phyloP scores from a whole-genome alignment of 176 grass and related monocot genomes.

The Dactylis glomerata region DNA sequence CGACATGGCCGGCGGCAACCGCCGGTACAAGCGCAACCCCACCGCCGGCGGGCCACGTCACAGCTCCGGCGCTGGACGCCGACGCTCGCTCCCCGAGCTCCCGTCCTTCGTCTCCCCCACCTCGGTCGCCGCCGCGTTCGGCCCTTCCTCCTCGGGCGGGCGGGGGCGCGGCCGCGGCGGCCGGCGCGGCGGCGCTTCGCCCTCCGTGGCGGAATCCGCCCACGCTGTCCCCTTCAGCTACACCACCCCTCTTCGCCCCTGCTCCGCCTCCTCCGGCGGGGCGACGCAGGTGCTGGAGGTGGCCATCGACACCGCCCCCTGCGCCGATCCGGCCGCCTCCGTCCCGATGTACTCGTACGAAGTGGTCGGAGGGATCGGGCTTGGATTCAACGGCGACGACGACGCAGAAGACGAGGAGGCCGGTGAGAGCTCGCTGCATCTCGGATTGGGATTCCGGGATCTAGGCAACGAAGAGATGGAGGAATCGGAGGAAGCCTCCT shows the following conservation, averaged over 20 bases:
- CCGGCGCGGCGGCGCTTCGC: not conserved
- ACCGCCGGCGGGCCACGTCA: conserved; percentile 51
- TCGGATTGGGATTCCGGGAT: conserved; percentile 58
- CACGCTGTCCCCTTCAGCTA: conserved; percentile 46
- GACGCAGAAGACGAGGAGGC: conserved; percentile 34
- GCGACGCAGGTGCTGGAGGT: conserved; percentile 12
- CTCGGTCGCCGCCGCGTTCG: conserved; percentile 44
- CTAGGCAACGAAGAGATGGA: conserved; percentile 20
- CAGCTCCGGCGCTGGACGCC: conserved; percentile 36
- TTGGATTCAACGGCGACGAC: conserved; percentile 38
- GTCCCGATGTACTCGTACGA: conserved; percentile 45
- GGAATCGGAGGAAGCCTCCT: conserved; percentile 22
- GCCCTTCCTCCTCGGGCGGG: conserved; percentile 10
- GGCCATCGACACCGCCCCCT: conserved; percentile 36
- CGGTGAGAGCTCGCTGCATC: conserved; percentile 15
- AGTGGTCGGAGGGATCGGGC: conserved; percentile 26
- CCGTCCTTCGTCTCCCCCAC: conserved; percentile 41
- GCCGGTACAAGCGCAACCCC: conserved; percentile 44
- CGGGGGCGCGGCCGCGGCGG: conserved; percentile 3
- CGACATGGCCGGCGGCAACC: conserved; percentile 58
- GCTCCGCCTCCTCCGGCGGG: not conserved
- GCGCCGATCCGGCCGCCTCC: conserved; percentile 19
- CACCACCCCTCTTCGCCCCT: not conserved
- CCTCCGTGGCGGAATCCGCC: not conserved
- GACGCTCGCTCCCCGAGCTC: conserved; percentile 36